Conservation (phyloP, 768 basidiomycete species). For the Kwoniella sp. region DNA sequence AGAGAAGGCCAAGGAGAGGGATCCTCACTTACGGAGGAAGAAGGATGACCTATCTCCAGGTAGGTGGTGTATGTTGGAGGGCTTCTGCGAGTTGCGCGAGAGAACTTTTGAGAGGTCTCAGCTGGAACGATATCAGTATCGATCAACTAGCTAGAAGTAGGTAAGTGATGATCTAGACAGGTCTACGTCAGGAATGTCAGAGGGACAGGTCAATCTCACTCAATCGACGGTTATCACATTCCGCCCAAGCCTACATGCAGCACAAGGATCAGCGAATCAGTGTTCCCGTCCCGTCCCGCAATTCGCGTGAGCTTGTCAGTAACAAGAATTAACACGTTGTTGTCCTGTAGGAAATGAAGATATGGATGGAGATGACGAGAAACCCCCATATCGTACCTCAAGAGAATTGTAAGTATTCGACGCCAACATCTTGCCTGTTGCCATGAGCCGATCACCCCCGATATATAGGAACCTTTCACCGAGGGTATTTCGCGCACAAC, state of each 20-base stretch:
- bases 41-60: constrained; percentile 3
- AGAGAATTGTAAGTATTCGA: constrained; percentile 2
- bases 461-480: too few relatives aligned
- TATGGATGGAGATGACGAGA: not conserved
- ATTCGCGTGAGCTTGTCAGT: too few relatives aligned
- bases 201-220: too few relatives aligned
- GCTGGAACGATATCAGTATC: not conserved
- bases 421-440: constrained; percentile 1
- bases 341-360: too few relatives aligned
- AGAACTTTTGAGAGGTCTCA: constrained; percentile 2
- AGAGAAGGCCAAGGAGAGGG: too few relatives aligned
- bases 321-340: too few relatives aligned
- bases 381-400: constrained; percentile 5
- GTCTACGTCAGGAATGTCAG: too few relatives aligned
- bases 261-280: not conserved
- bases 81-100: not conserved
- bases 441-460: too few relatives aligned
- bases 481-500: too few relatives aligned
- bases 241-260: constrained; percentile 20
- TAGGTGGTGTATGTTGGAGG: constrained; percentile 10
- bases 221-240: constrained; percentile 3
- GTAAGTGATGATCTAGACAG: too few relatives aligned
- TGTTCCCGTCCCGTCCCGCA: too few relatives aligned
- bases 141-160: too few relatives aligned
- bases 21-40: constrained; percentile 1